Percentiles rank a stretch among this genome's conserved stretches.
phyloP scores from a whole-genome alignment of 78 protist genomes.

The Monocercomonoides exilis region DNA sequence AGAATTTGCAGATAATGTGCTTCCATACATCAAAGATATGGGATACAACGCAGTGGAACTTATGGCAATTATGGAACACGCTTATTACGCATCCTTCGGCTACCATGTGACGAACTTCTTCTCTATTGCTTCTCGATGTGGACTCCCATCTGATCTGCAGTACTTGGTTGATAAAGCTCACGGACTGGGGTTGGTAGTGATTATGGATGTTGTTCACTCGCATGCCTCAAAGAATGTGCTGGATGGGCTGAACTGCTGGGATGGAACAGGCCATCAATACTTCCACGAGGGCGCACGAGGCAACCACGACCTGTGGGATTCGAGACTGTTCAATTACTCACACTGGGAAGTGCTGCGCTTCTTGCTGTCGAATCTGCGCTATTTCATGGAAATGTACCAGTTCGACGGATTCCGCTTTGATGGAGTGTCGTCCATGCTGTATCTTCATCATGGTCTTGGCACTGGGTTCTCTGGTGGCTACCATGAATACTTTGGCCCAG shows the following conservation, averaged over 20 bases:
- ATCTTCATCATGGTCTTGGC: slow-evolving; percentile 22
- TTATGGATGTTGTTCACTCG: slow-evolving; percentile 81
- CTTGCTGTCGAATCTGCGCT: slow-evolving; percentile 71
- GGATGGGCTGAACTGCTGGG: slow-evolving; percentile 78
- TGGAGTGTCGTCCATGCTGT: slow-evolving; percentile 80
- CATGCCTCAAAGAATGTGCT: slow-evolving; percentile 45
- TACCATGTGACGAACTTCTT: slow-evolving; percentile 61
- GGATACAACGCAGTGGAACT: slow-evolving; percentile 65
- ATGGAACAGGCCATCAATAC: slow-evolving; percentile 70
- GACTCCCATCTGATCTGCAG: slow-evolving; percentile 61
- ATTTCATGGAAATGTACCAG: slow-evolving; percentile 53
- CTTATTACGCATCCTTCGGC: slow-evolving; percentile 86
- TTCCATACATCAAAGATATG: background rate
- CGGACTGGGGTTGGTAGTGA: slow-evolving; percentile 60
- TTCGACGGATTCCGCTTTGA: slow-evolving; percentile 96
- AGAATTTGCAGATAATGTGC: slow-evolving; percentile 27
- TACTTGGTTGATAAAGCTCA: slow-evolving; percentile 72
- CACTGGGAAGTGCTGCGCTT: slow-evolving; percentile 68
- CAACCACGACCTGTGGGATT: slow-evolving; percentile 64
- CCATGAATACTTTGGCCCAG: slow-evolving; percentile 68
- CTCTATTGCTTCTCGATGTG: slow-evolving; percentile 54
- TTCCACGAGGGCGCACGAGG: slow-evolving; percentile 75
- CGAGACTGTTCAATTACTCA: slow-evolving; percentile 80
- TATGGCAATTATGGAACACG: slow-evolving; percentile 93
- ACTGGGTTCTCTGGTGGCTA: slow-evolving; percentile 54